These are phyloP conservation scores for Fraxinus floribunda DNA, from an alignment of 305 asterid genomes.

Conservation along the genomic window DNA sequence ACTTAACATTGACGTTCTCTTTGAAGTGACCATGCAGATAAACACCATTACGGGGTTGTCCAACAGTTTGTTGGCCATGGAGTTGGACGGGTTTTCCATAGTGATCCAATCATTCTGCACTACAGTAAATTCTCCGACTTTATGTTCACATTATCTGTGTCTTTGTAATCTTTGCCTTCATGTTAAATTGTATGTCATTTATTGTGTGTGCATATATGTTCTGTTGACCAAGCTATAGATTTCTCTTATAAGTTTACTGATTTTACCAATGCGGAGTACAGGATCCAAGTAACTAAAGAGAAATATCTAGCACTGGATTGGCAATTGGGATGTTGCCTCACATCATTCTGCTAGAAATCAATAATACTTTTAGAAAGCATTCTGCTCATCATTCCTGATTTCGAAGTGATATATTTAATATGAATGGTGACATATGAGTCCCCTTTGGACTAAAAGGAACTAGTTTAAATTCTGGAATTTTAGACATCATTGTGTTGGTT, in stretches of 20 bases:
- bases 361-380: not conserved
- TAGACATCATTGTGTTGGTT: not conserved
- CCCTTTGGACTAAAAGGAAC: not conserved
- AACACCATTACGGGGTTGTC: slow-evolving; percentile 76
- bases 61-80: slow-evolving; percentile 96
- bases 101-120: slow-evolving; percentile 90
- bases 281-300: not conserved
- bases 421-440: not conserved
- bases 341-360: not conserved
- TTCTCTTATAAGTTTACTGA: not conserved
- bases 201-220: not conserved
- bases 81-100: slow-evolving; percentile 85
- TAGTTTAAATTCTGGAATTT: not conserved
- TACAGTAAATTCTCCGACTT: slow-evolving; percentile 52
- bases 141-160: slow-evolving; percentile 12
- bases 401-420: not conserved
- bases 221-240: not conserved
- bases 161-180: slow-evolving; percentile 8
- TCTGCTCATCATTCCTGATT: not conserved
- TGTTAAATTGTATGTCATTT: not conserved
- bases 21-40: slow-evolving; percentile 84
- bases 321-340: not conserved
- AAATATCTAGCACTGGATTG: not conserved
- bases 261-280: not conserved
- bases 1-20: slow-evolving; percentile 32